Conservation (phyloP, 352 stramenopile species). For the Globisporangium mamillatum region DNA sequence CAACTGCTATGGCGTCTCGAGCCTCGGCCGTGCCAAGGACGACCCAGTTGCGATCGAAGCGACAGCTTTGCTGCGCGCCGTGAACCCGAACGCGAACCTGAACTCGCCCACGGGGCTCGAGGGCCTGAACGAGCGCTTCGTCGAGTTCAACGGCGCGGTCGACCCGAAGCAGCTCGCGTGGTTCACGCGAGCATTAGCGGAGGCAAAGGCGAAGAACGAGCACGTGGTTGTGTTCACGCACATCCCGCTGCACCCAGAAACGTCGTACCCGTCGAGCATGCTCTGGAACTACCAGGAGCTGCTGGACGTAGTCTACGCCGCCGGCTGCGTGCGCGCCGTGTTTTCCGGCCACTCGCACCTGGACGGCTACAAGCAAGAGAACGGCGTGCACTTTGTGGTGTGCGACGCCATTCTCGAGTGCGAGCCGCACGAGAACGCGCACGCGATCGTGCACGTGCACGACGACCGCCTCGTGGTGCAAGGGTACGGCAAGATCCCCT, state of each 20-base stretch:
- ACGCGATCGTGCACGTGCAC: constrained; percentile 62
- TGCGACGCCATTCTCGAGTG: constrained; percentile 73
- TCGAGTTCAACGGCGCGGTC: constrained; percentile 77
- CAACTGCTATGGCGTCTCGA: constrained; percentile 68
- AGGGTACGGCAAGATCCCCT: constrained; percentile 59
- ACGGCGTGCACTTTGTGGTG: constrained; percentile 67
- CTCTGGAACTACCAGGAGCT: constrained; percentile 83
- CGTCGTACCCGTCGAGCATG: constrained; percentile 36
- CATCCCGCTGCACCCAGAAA: constrained; percentile 56
- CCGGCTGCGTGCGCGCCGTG: constrained; percentile 53
- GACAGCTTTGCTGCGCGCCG: constrained; percentile 28
- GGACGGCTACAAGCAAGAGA: constrained; percentile 46
- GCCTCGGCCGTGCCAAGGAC: constrained; percentile 42
- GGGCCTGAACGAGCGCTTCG: constrained; percentile 47
- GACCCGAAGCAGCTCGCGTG: constrained; percentile 58
- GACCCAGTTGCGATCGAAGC: constrained; percentile 51
- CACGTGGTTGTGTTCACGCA: constrained; percentile 77
- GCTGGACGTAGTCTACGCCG: constrained; percentile 38
- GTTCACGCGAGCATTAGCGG: constrained; percentile 36
- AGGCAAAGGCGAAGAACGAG: constrained; percentile 27
- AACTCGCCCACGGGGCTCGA: constrained; percentile 64
- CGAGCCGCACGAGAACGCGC: constrained; percentile 45
- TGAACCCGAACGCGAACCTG: constrained; percentile 72
- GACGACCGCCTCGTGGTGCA: constrained; percentile 47
- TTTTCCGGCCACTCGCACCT: constrained; percentile 72